phyloP scores from a whole-genome alignment of 176 grass and related monocot genomes.

The Oryza longistaminata region DNA sequence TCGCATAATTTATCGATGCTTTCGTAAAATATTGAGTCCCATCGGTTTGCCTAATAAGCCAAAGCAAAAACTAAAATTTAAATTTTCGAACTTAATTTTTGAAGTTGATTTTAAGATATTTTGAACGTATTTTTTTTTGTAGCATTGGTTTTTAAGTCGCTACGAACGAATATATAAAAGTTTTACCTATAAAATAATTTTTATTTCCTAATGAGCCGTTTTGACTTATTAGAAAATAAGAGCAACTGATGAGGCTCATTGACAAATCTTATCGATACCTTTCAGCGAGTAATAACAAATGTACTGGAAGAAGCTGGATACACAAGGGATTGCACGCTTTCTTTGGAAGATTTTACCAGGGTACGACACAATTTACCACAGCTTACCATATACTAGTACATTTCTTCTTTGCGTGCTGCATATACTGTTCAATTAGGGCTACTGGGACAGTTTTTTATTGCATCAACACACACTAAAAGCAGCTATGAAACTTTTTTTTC shows the following conservation, averaged over 20 bases:
- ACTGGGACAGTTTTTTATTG: background rate
- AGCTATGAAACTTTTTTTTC: background rate
- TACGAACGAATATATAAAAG: too few relatives aligned
- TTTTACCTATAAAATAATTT: too few relatives aligned
- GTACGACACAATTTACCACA: constrained; percentile 27
- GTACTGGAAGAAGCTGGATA: constrained; percentile 83
- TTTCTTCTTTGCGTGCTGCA: background rate
- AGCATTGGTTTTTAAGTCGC: too few relatives aligned
- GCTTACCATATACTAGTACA: background rate
- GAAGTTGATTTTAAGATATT: too few relatives aligned
- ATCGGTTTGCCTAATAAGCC: too few relatives aligned
- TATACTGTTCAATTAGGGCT: background rate
- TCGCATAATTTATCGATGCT: background rate
- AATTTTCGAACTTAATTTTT: too few relatives aligned
- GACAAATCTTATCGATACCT: background rate
- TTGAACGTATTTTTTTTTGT: too few relatives aligned
- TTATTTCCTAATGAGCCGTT: too few relatives aligned
- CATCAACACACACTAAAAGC: background rate
- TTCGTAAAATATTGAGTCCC: constrained; percentile 47
- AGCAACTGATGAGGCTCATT: background rate
- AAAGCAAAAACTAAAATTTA: too few relatives aligned
- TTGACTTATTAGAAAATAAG: too few relatives aligned
- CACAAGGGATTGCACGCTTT: constrained; percentile 52
- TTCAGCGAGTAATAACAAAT: constrained; percentile 65
- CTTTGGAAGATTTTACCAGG: constrained; percentile 74